These are phyloP conservation scores for Vanrija humicola DNA, from an alignment of 1,284 basidiomycete genomes.

Conservation along the genomic window DNA sequence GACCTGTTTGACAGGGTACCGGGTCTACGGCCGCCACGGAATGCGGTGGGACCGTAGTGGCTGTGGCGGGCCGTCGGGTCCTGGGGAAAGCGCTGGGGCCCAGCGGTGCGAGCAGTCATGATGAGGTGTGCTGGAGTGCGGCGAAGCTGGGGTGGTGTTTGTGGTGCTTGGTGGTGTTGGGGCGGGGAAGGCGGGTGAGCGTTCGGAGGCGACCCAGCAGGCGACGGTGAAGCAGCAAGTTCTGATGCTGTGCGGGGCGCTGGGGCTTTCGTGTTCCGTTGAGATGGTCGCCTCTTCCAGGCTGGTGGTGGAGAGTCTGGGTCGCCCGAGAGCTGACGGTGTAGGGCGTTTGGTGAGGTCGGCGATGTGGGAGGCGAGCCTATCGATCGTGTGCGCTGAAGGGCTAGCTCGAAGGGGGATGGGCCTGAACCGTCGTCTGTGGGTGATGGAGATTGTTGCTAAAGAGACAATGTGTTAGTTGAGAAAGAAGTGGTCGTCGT, in stretches of 20 bases:
- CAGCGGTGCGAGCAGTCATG: slow-evolving; percentile 11
- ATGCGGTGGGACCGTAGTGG: slow-evolving; percentile 5
- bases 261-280: neutral
- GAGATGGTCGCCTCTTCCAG: slow-evolving; percentile 37
- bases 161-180: neutral
- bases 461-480: no score
- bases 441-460: slow-evolving; percentile 19
- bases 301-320: slow-evolving; percentile 40
- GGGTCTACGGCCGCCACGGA: neutral
- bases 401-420: slow-evolving; percentile 8
- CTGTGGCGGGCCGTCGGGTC: slow-evolving; percentile 3
- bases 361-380: slow-evolving; percentile 5
- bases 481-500: no score
- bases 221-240: slow-evolving; percentile 1
- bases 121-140: slow-evolving; percentile 11
- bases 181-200: neutral
- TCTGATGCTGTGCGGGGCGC: neutral
- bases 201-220: slow-evolving; percentile 1
- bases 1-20: slow-evolving; percentile 30
- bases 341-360: slow-evolving; percentile 20
- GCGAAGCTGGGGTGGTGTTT: slow-evolving; percentile 3
- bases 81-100: neutral
- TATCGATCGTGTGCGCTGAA: slow-evolving; percentile 12
- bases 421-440: slow-evolving; percentile 7
- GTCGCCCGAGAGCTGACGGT: slow-evolving; percentile 38